Percentiles rank a stretch among this genome's conserved stretches.
These are phyloP conservation scores for Silene vulgaris DNA, from an alignment of 179 eudicot species.

Conservation along the genomic window DNA sequence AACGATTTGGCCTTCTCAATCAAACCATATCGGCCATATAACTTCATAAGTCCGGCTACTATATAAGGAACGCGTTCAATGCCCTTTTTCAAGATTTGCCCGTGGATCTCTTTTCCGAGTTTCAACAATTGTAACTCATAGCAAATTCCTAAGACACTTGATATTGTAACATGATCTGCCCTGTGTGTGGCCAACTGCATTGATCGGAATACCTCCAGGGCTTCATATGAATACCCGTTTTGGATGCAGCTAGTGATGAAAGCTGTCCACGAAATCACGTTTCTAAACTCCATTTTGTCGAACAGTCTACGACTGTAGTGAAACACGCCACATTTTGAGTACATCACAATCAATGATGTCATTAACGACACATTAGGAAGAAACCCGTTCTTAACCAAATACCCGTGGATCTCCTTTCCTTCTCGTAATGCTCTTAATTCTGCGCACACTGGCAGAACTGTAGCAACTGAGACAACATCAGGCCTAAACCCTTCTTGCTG, in stretches of 20 bases:
- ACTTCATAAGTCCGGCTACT: conserved; percentile 46
- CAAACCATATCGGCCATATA: conserved; percentile 65
- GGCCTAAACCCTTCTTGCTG: conserved; percentile 91
- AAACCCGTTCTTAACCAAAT: conserved; percentile 51
- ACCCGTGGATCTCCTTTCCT: conserved; percentile 77
- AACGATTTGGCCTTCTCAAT: conserved; percentile 48
- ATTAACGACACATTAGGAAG: conserved; percentile 50
- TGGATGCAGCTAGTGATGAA: conserved; percentile 52
- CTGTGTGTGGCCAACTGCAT: conserved; percentile 71
- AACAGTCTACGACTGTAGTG: conserved; percentile 49
- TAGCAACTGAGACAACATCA: conserved; percentile 72
- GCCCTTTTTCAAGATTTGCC: conserved; percentile 53
- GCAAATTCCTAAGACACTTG: conserved; percentile 52
- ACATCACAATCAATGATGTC: conserved; percentile 81
- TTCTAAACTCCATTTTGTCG: conserved; percentile 46
- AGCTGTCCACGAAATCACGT: conserved; percentile 80
- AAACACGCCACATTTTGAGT: conserved; percentile 64
- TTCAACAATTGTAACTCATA: conserved; percentile 36
- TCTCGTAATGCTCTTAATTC: conserved; percentile 51
- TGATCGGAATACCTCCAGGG: conserved; percentile 60
- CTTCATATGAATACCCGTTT: conserved; percentile 38
- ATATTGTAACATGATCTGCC: conserved; percentile 59
- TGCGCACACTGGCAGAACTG: conserved; percentile 71
- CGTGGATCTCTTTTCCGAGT: conserved; percentile 75
- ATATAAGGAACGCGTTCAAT: conserved; percentile 48